Evolutionary conservation across 2,329 filamentous ascomycete genomes (phyloP).

Genomic region (Calonectria leucothoes): DNA sequence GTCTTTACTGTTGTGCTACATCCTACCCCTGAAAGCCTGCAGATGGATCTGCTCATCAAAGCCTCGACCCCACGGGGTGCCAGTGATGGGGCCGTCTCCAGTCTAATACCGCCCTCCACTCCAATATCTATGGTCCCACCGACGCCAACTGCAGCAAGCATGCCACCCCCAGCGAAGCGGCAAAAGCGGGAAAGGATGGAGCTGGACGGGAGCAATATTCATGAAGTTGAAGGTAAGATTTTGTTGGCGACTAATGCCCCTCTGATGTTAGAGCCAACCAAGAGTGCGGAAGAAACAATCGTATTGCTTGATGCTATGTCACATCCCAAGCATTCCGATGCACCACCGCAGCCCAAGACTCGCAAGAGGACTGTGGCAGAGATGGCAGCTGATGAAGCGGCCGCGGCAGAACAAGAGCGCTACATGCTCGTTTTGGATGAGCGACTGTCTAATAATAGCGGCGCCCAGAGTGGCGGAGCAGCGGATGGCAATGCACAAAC

Average conservation of each 20-base stretch:
- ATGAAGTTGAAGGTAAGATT: conserved; percentile 81
- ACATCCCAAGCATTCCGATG: conserved; percentile 81
- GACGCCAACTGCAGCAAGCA: conserved; percentile 69
- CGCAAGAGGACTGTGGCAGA: conserved; percentile 95
- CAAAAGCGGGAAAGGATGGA: conserved; percentile 80
- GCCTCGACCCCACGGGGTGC: conserved; percentile 73
- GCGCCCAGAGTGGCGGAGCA: conserved; percentile 66
- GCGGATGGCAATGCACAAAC: conserved; percentile 80
- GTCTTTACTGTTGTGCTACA: conserved; percentile 85
- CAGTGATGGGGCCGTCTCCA: conserved; percentile 50
- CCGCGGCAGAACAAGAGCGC: conserved; percentile 87
- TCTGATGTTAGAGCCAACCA: conserved; percentile 82
- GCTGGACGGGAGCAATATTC: conserved; percentile 78
- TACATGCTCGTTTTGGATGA: conserved; percentile 96
- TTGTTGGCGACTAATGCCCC: conserved; percentile 79
- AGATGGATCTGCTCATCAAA: conserved; percentile 81
- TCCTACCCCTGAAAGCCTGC: conserved; percentile 80
- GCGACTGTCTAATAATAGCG: conserved; percentile 71
- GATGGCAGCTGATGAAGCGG: conserved; percentile 92
- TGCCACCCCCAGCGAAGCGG: conserved; percentile 73
- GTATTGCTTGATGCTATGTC: conserved; percentile 76
- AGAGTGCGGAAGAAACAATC: conserved; percentile 75
- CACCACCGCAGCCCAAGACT: conserved; percentile 85
- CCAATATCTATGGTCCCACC: conserved; percentile 69
- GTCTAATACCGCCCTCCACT: conserved; percentile 74